Evolutionary conservation across 2,329 filamentous ascomycete species (phyloP), one percentile per base, ranked within the genome.

Genomic region (Clonostachys solani): DNA sequence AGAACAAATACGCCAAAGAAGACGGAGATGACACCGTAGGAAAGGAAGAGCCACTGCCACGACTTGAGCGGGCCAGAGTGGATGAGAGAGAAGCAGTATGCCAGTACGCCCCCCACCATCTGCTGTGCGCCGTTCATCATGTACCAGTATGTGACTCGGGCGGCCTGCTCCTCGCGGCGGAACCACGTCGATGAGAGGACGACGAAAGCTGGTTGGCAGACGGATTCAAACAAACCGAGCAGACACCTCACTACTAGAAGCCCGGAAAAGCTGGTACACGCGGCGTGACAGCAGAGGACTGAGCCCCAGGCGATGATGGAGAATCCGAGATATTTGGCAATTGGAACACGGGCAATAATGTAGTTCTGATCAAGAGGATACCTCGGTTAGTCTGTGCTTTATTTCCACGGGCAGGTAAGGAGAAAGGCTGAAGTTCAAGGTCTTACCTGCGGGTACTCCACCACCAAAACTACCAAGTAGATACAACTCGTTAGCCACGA

Each of bases 111-210:
- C 33, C 85, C 85, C 7, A 88, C 82, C 44, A 89, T 84, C 57
- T 88, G 85, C 59, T 89, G 85, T 1, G 73, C 75, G 3, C 86
- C 85, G 59, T 89, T 89, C 83, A 88, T 89, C 80, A 87, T 87
- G 62, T 86, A 85, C 84, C 85, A 89, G 62, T 81, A 87, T 0
- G 83, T 85, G 5, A 88, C 83, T 6, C 81, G 77, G 0, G 76
- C 63, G 1, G 83, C 78, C 57, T 89, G 86, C 55, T 89, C 84
- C 47, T 84, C 77, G 35, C 84, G 73, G 49, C 78, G 80, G 61
- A 89, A 89, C 85, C 85, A 89, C 71, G 87, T 86, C 33, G 76
- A 73, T 0, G 78, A 84, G 47, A 89, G 71, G 45, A 88, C 68
- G 29, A 89, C 69, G 55, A 89, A 88, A 3, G 77, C 73, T 0